A percentile compares a stretch with the other conserved stretches of the same genome.
These are phyloP conservation scores for Pythium folliculosum DNA, from an alignment of 352 stramenopile species.

Conservation along the genomic window DNA sequence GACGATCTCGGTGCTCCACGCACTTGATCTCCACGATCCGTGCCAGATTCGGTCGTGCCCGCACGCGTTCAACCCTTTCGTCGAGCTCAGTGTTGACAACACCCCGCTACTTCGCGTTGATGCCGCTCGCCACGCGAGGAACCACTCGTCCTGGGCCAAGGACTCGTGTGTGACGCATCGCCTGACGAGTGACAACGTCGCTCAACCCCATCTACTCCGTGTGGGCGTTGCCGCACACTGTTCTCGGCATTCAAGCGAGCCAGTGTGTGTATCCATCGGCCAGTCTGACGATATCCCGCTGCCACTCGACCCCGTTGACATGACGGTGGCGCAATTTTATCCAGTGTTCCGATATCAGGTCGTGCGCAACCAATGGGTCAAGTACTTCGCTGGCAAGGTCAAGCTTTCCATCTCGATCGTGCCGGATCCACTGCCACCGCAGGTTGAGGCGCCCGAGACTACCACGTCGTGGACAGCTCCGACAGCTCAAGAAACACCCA, in stretches of 20 bases:
- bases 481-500: too few relatives aligned
- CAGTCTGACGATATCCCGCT: conserved; percentile 17
- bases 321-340: conserved; percentile 19
- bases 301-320: not conserved
- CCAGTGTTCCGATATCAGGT: conserved; percentile 15
- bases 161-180: not conserved
- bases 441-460: too few relatives aligned
- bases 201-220: conserved; percentile 3
- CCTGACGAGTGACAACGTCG: not conserved
- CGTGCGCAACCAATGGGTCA: conserved; percentile 13
- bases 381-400: conserved; percentile 28
- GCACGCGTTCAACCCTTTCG: conserved; percentile 16
- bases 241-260: conserved; percentile 1
- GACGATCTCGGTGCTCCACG: conserved; percentile 19
- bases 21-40: conserved; percentile 30
- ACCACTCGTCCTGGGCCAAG: conserved; percentile 27
- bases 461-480: too few relatives aligned
- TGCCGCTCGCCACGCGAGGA: conserved; percentile 18
- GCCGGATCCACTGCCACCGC: not conserved
- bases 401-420: conserved; percentile 17
- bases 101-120: not conserved
- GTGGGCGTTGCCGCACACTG: conserved; percentile 11
- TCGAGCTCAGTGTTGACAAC: conserved; percentile 1
- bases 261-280: conserved; percentile 6
- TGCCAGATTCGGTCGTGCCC: conserved; percentile 28